phyloP scores from a whole-genome alignment of 1,139 yeast species.

The Saccharomycopsis hybrid region DNA sequence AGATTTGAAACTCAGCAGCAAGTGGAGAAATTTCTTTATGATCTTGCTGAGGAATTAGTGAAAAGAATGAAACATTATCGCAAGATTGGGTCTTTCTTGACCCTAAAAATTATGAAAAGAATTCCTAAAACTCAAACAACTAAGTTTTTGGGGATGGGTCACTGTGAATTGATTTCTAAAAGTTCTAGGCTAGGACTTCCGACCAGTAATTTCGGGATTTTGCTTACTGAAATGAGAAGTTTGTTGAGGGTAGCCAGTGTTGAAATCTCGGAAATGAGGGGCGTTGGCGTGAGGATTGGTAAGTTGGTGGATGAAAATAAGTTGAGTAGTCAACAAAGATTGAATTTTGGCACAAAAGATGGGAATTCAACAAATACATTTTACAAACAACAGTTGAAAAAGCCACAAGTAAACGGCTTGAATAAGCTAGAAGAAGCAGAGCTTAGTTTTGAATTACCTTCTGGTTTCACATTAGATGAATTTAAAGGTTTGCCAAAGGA shows the following conservation, averaged over 20 bases:
- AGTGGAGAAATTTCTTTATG: constrained; percentile 54
- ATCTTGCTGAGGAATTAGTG: constrained; percentile 55
- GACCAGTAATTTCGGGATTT: constrained; percentile 54
- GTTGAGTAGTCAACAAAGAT: constrained; percentile 13
- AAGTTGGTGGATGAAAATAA: constrained; percentile 43
- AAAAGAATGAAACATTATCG: constrained; percentile 43
- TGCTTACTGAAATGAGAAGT: constrained; percentile 56
- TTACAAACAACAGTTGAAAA: constrained; percentile 21
- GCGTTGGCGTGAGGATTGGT: constrained; percentile 65
- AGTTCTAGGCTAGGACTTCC: constrained; percentile 56
- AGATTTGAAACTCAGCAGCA: constrained; percentile 57
- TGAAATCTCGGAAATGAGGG: constrained; percentile 67
- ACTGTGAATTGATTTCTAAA: constrained; percentile 59
- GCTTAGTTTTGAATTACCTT: constrained; percentile 23
- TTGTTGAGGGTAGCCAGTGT: constrained; percentile 51
- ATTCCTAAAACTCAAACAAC: constrained; percentile 70
- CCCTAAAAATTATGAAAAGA: constrained; percentile 55
- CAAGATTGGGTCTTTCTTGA: constrained; percentile 49
- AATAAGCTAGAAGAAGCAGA: constrained; percentile 21
- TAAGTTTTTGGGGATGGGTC: constrained; percentile 80
- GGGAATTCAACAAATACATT: constrained; percentile 17
- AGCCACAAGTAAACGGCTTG: constrained; percentile 11
- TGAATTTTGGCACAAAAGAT: constrained; percentile 8
- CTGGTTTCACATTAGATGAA: constrained; percentile 47
- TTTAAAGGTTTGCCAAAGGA: constrained; percentile 49